Conservation (phyloP, 257 asterid genomes). For the Ligustrum vulgare region DNA sequence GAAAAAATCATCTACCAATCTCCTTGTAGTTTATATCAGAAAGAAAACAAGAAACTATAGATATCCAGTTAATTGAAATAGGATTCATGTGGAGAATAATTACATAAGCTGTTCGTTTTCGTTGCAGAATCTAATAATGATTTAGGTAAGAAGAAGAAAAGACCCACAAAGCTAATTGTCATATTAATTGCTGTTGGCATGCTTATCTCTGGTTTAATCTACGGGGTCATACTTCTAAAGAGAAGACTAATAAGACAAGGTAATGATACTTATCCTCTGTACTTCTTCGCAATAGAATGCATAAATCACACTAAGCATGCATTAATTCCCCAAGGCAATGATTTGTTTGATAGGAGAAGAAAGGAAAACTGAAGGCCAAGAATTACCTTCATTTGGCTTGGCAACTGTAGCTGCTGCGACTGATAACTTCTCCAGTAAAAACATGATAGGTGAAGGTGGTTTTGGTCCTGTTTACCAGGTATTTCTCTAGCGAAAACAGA, state of each 20-base stretch:
- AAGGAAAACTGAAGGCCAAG: constrained; percentile 21
- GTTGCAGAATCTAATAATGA: background rate
- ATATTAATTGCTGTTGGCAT: background rate
- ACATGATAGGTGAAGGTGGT: constrained; percentile 45
- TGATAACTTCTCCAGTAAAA: constrained; percentile 33
- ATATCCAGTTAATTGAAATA: background rate
- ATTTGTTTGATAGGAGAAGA: constrained; percentile 13
- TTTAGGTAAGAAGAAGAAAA: constrained; percentile 5
- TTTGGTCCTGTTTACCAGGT: constrained; percentile 56
- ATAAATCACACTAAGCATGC: background rate
- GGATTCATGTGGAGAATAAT: background rate
- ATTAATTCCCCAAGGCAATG: background rate
- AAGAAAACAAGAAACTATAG: background rate
- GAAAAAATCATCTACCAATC: background rate
- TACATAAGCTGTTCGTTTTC: background rate
- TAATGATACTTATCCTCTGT: background rate
- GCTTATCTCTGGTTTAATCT: constrained; percentile 12
- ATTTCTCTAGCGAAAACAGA: background rate
- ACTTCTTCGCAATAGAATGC: background rate
- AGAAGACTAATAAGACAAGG: constrained; percentile 15
- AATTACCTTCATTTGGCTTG: constrained; percentile 34
- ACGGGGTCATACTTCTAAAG: constrained; percentile 2
- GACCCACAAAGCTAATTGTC: background rate
- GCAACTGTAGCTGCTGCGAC: constrained; percentile 36
- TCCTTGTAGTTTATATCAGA: background rate